Conservation (phyloP, 805 yeast genomes). For the Candida easanensis region DNA sequence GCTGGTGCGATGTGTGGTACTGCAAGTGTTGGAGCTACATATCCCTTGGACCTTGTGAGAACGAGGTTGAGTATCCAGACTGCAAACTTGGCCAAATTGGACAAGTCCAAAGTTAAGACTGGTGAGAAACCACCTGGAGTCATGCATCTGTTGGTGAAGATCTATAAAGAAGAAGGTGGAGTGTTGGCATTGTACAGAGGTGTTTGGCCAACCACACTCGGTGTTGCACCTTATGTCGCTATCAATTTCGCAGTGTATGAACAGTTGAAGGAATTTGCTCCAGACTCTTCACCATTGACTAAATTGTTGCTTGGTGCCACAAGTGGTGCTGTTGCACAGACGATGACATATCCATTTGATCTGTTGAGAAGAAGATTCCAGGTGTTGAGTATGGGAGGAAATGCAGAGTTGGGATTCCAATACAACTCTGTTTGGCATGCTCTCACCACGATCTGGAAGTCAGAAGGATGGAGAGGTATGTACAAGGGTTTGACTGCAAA, state of each 20-base stretch:
- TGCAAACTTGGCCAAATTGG: conserved; percentile 51
- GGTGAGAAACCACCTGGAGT: conserved; percentile 67
- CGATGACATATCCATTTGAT: conserved; percentile 88
- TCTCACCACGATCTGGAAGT: conserved; percentile 57
- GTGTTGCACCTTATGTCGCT: conserved; percentile 96
- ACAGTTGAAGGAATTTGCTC: conserved; percentile 57
- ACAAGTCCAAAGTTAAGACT: conserved; percentile 38
- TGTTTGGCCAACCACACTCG: conserved; percentile 82
- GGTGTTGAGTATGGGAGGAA: conserved; percentile 76
- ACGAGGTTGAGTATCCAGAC: conserved; percentile 90
- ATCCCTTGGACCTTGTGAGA: conserved; percentile 88
- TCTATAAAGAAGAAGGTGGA: conserved; percentile 81
- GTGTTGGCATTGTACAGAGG: conserved; percentile 77
- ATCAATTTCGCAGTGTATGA: conserved; percentile 91
- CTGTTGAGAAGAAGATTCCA: conserved; percentile 86
- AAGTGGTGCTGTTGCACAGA: conserved; percentile 88
- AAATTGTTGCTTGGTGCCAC: conserved; percentile 78
- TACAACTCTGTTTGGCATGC: conserved; percentile 80
- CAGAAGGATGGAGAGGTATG: conserved; percentile 73
- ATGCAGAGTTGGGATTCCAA: conserved; percentile 68
- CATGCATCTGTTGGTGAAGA: conserved; percentile 48
- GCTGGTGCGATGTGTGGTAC: conserved; percentile 85
- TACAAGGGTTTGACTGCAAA: conserved; percentile 78
- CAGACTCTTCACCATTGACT: conserved; percentile 41
- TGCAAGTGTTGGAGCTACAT: conserved; percentile 75